Conservation (phyloP, 805 yeast species). For the Barnettozyma siamensis region DNA sequence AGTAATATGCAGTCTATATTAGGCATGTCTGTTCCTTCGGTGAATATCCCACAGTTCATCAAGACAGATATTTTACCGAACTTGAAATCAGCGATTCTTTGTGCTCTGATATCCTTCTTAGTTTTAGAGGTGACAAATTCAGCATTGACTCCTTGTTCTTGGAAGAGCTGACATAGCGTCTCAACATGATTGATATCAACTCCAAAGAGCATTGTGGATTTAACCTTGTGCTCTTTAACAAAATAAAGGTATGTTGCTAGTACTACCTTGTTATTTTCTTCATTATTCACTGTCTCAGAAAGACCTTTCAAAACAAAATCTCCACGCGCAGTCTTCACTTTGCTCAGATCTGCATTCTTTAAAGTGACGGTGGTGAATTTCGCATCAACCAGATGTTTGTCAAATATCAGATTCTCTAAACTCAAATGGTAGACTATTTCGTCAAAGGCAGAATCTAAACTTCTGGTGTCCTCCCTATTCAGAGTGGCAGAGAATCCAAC, state of each 20-base stretch:
- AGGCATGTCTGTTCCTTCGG: constrained; percentile 95
- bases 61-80: constrained; percentile 62
- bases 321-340: constrained; percentile 27
- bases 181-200: constrained; percentile 66
- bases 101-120: constrained; percentile 41
- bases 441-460: constrained; percentile 58
- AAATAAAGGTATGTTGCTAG: constrained; percentile 46
- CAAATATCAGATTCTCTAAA: constrained; percentile 58
- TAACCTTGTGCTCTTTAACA: constrained; percentile 33
- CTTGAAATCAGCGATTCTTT: constrained; percentile 51
- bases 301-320: constrained; percentile 53
- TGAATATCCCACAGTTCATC: constrained; percentile 83
- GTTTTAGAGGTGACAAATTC: constrained; percentile 69
- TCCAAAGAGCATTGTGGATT: constrained; percentile 72
- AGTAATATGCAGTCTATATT: constrained; percentile 74
- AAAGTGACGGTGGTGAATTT: constrained; percentile 50
- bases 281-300: constrained; percentile 49
- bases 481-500: constrained; percentile 89
- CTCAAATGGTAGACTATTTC: constrained; percentile 67
- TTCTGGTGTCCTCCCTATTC: constrained; percentile 64
- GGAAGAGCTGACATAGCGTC: constrained; percentile 46
- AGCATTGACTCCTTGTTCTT: constrained; percentile 57
- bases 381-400: constrained; percentile 66
- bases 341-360: constrained; percentile 38
- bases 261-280: constrained; percentile 49